Evolutionary conservation across 306 rosid species (phyloP).

Genomic region (Cicer pinnatifidum): DNA sequence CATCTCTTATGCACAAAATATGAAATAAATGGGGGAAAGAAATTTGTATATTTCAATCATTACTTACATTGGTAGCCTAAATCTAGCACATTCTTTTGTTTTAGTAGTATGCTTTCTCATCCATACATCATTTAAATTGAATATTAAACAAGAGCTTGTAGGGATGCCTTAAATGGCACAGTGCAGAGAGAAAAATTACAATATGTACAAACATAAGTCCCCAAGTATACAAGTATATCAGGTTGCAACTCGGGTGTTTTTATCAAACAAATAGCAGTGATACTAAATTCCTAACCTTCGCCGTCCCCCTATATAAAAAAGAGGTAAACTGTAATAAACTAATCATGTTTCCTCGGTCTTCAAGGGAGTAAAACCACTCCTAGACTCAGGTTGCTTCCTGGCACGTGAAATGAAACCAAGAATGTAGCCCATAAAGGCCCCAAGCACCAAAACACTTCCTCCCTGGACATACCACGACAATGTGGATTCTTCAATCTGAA

Average conservation of each 20-base stretch:
- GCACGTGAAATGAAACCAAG: constrained; percentile 66
- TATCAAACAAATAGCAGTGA: constrained; percentile 18
- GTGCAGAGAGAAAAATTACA: constrained; percentile 16
- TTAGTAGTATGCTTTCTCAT: constrained; percentile 25
- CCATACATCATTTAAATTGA: constrained; percentile 20
- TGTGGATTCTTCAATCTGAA: constrained; percentile 43
- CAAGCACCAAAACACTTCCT: constrained; percentile 70
- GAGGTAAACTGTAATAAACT: constrained; percentile 14
- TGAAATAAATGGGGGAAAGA: neutral
- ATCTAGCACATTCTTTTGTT: neutral
- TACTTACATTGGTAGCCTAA: constrained; percentile 11
- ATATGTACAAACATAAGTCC: constrained; percentile 43
- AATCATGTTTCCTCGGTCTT: constrained; percentile 67
- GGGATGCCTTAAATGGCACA: constrained; percentile 17
- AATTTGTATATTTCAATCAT: neutral
- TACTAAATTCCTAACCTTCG: constrained; percentile 29
- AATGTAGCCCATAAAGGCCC: constrained; percentile 77
- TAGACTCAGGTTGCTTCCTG: constrained; percentile 51
- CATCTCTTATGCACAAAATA: neutral
- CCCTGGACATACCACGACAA: constrained; percentile 66
- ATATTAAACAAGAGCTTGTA: constrained; percentile 6
- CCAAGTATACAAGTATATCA: constrained; percentile 7
- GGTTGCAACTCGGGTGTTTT: constrained; percentile 28
- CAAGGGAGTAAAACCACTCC: constrained; percentile 66
- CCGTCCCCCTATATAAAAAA: constrained; percentile 15